Evolutionary conservation across 2,329 filamentous ascomycete species (phyloP), one percentile per base, ranked within the genome.

Genomic region (Penicillium corylophilum): DNA sequence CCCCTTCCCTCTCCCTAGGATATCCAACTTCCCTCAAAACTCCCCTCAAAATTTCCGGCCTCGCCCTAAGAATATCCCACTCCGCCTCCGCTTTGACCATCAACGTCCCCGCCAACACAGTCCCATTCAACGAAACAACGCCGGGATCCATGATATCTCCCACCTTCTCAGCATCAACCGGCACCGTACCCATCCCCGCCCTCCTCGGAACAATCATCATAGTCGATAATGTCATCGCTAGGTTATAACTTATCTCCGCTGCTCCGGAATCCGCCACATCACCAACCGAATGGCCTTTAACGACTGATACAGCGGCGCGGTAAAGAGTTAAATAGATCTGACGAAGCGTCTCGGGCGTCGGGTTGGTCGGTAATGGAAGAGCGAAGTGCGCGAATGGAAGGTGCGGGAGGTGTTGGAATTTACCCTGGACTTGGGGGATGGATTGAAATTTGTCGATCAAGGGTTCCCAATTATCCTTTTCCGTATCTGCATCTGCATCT

Each of bases 61-160:
- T 68, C 5, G 62, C 54, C 28, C 71, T 69, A 33, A 84, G 60
- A 31, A 70, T 56, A 53, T 82, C 71, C 79, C 79, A 84, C 60
- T 83, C 79, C 8, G 71, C 71, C 59, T 80, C 69, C 6, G 74
- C 69, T 64, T 83, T 84, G 18, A 84, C 81, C 80, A 84, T 81
- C 54, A 83, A 65, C 4, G 80, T 83, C 1, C 80, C 81, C 1
- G 75, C 81, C 3, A 84, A 69, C 16, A 82, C 72, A 0, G 82
- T 84, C 3, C 82, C 82, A 54, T 84, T 84, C 31, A 83, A 60
- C 8, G 77, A 77, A 15, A 83, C 72, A 36, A 74, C 65, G 8
- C 77, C 72, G 2, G 64, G 63, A 6, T 68, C 67, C 1, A 46
- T 55, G 5, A 67, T 53, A 28, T 67, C 64, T 2, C 43, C 59